Evolutionary conservation across 176 grass and related monocot genomes (phyloP), one percentile per base, ranked within the genome.

Genomic region (Phoenix roebelenii): DNA sequence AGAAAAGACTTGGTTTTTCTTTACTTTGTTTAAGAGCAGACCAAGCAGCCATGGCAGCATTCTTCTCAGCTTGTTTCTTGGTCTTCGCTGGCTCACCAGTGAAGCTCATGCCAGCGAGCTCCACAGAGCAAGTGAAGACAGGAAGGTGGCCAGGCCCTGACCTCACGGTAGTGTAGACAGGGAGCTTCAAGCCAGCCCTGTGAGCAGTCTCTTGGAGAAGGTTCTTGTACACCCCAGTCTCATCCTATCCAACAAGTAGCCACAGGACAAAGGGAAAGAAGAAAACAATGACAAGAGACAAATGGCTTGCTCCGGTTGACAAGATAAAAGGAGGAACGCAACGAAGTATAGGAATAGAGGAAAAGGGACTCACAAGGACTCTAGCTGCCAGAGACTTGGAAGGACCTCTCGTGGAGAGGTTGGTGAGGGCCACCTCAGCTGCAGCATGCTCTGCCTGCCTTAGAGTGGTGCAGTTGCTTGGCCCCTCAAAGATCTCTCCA

Each of bases 221-320:
- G 73, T 95, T 95, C 80, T 95, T 95, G 84, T 87, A 90, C 63
- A 95, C 83, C 73, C 91, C 91, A 23, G 86, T 95, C 83, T 95
- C 91, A 74, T 95, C 91, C 86, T 95, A 16, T 20, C 49, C 32
- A 54, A 15, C 48, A 61, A 12, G 15, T 4, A 61, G 22, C 30
- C 6, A n/a, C 17, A 32, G 28, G 35, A 44, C 35, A 39, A 9
- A 2, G 14, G 10, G 35, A 44, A 3, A 10, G 10, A 44, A 7
- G 10, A 44, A 14, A 44, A 12, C 35, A 12, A 44, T 44, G 10
- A 14, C 35, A 44, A 44, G 35, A 44, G 35, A 44, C 10, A 44
- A 44, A 44, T 44, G 5, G 28, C 28, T 30, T 30, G 28, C 28
- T 30, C 5, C 28, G 5, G 5, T 6, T 30, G 5, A 30, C 4